Conservation (phyloP, 352 stramenopile genomes). For the Globisporangium nunn region DNA sequence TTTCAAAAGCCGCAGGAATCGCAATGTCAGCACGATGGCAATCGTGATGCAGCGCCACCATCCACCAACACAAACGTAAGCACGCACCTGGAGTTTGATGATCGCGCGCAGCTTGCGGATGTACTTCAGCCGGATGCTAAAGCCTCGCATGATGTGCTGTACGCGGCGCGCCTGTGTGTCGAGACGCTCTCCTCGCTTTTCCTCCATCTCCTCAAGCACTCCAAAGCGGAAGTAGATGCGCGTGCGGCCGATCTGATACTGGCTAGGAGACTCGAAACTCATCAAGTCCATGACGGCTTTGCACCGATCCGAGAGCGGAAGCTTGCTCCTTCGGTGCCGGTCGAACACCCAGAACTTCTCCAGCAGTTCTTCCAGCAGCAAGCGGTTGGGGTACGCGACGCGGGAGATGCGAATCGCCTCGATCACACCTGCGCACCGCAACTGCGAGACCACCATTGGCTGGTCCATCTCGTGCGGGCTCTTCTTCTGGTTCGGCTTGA, state of each 20-base stretch:
- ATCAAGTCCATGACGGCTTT: conserved; percentile 58
- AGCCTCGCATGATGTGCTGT: conserved; percentile 74
- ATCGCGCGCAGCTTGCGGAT: conserved; percentile 68
- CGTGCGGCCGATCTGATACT: conserved; percentile 84
- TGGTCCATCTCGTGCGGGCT: conserved; percentile 88
- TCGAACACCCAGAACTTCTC: conserved; percentile 81
- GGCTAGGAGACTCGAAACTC: conserved; percentile 27
- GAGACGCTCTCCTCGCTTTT: conserved; percentile 80
- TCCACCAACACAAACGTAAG: neutral
- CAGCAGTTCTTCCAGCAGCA: conserved; percentile 85
- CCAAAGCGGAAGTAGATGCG: conserved; percentile 86
- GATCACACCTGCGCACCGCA: conserved; percentile 98
- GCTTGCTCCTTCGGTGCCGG: conserved; percentile 54
- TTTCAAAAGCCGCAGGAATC: neutral
- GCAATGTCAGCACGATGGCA: neutral
- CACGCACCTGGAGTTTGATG: conserved; percentile 61
- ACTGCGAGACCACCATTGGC: conserved; percentile 92
- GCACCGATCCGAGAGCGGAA: conserved; percentile 70
- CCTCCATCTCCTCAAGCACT: conserved; percentile 80
- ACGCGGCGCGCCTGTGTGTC: conserved; percentile 74
- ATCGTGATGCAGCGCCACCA: neutral
- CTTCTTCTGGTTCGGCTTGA: conserved; percentile 98
- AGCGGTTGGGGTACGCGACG: conserved; percentile 97
- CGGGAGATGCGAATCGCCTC: conserved; percentile 98
- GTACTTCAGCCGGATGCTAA: conserved; percentile 72